Evolutionary conservation across 1,284 basidiomycete species (phyloP).

Genomic region (Cryptococcus sp.): DNA sequence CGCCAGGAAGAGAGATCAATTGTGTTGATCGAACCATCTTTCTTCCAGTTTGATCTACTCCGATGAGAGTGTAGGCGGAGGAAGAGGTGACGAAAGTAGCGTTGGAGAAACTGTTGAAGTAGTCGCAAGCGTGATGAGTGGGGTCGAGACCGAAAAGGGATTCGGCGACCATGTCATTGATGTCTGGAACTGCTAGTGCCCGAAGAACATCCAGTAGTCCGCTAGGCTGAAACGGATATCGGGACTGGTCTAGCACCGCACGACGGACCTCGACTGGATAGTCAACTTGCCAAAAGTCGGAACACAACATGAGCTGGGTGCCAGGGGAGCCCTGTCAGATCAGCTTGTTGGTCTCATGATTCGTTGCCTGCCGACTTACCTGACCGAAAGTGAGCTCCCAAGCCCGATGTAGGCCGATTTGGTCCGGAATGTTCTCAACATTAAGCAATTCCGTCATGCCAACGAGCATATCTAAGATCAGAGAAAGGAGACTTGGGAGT

Average conservation of each 20-base stretch:
- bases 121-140: slow-evolving; percentile 25
- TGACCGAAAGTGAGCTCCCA: slow-evolving; percentile 39
- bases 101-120: slow-evolving; percentile 28
- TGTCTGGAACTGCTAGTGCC: slow-evolving; percentile 23
- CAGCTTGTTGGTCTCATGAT: not conserved
- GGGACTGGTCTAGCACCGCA: slow-evolving; percentile 30
- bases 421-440: slow-evolving; percentile 30
- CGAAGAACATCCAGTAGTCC: slow-evolving; percentile 27
- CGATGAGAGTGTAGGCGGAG: slow-evolving; percentile 14
- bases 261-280: slow-evolving; percentile 28
- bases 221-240: slow-evolving; percentile 28
- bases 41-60: slow-evolving; percentile 20
- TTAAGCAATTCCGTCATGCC: slow-evolving; percentile 34
- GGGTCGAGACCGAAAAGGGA: slow-evolving; percentile 19
- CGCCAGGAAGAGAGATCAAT: slow-evolving; percentile 35
- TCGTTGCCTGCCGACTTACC: slow-evolving; percentile 10
- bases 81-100: slow-evolving; percentile 20
- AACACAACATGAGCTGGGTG: slow-evolving; percentile 24
- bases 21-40: slow-evolving; percentile 22
- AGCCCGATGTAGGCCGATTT: slow-evolving; percentile 24
- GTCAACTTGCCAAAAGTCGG: slow-evolving; percentile 42
- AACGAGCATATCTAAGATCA: slow-evolving; percentile 30
- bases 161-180: slow-evolving; percentile 11
- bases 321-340: slow-evolving; percentile 19
- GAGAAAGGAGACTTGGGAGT: not conserved